Evolutionary conservation across 1,284 basidiomycete species (phyloP).

Genomic region (Ceratobasidium papillatum): DNA sequence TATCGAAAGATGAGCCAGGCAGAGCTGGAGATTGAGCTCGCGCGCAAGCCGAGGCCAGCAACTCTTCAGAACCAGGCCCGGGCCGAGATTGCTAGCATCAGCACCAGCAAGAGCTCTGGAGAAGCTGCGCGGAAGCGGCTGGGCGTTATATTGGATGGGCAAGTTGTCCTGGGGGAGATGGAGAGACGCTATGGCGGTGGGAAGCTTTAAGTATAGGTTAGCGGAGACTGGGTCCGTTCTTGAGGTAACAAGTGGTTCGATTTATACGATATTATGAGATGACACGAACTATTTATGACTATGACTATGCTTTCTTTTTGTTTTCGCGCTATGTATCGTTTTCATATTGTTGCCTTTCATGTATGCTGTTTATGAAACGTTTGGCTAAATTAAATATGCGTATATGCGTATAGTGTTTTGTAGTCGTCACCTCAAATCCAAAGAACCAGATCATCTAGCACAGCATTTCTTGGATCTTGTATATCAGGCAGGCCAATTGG

Average conservation of each 20-base stretch:
- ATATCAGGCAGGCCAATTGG: constrained; percentile 6
- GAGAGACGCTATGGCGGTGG: constrained; percentile 11
- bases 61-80: constrained; percentile 2
- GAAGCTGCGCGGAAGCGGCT: background rate
- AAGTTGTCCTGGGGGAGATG: background rate
- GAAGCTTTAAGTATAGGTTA: background rate
- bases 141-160: constrained; percentile 24
- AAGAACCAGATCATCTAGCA: background rate
- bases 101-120: background rate
- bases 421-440: background rate
- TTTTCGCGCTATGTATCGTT: constrained; percentile 6
- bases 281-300: background rate
- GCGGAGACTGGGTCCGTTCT: background rate
- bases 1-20: constrained; percentile 14
- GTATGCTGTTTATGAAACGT: background rate
- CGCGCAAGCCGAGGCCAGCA: constrained; percentile 24
- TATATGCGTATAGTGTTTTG: constrained; percentile 5
- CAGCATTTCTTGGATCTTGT: background rate
- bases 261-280: background rate
- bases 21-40: constrained; percentile 34
- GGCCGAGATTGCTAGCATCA: background rate
- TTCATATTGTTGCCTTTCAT: background rate
- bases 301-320: constrained; percentile 23
- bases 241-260: too few relatives aligned
- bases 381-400: background rate